Conservation (phyloP, 148 eudicot species). For the Diospyros kaki region DNA sequence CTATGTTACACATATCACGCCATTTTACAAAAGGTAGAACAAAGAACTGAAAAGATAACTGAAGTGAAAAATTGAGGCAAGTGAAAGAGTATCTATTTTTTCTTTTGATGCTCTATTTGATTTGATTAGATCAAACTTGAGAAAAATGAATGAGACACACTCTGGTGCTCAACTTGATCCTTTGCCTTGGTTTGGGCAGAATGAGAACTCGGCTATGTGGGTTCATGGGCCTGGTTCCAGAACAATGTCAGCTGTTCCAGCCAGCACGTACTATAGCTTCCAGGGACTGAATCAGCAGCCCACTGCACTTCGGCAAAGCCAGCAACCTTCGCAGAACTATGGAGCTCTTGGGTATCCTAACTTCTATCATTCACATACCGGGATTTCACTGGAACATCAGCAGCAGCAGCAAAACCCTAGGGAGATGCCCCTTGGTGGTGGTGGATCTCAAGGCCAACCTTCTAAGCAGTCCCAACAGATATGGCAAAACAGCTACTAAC, state of each 20-base stretch:
- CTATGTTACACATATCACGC: too few relatives aligned
- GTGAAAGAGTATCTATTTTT: too few relatives aligned
- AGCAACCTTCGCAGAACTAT: constrained; percentile 69
- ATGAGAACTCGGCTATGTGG: constrained; percentile 43
- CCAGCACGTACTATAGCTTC: constrained; percentile 68
- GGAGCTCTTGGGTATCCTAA: constrained; percentile 67
- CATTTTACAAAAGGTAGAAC: too few relatives aligned
- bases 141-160: too few relatives aligned
- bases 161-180: not conserved
- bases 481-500: constrained; percentile 84
- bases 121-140: too few relatives aligned
- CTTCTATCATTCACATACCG: constrained; percentile 71
- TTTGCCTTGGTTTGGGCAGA: constrained; percentile 21
- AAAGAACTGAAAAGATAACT: too few relatives aligned
- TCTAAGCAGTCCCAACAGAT: constrained; percentile 78
- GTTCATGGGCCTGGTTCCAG: constrained; percentile 75
- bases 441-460: constrained; percentile 69
- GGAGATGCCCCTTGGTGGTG: constrained; percentile 56
- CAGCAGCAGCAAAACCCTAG: constrained; percentile 76
- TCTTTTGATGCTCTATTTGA: too few relatives aligned
- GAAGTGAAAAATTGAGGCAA: too few relatives aligned
- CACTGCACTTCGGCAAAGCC: constrained; percentile 64
- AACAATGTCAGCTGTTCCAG: constrained; percentile 74
- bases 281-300: constrained; percentile 62
- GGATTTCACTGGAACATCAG: constrained; percentile 67